Evolutionary conservation across 768 basidiomycete genomes (phyloP).

Genomic region (Coprinopsis sp.): DNA sequence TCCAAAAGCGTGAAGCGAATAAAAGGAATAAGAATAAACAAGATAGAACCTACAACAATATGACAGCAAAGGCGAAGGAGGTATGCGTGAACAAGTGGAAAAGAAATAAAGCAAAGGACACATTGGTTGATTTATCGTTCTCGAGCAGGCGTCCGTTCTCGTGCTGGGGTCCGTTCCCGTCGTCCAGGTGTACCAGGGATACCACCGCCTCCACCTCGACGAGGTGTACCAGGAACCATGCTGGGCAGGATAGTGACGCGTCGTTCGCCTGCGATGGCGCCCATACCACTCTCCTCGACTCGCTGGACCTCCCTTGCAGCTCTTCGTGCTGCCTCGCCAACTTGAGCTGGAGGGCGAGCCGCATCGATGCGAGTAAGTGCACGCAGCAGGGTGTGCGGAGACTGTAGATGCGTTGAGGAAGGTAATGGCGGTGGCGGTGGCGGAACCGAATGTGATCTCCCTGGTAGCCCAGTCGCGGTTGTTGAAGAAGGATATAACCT

Average conservation of each 20-base stretch:
- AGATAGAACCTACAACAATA: not conserved
- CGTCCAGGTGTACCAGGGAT: constrained; percentile 4
- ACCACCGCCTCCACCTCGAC: constrained; percentile 17
- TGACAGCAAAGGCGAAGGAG: too few species aligned
- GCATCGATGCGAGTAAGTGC: constrained; percentile 67
- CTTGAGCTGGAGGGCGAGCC: constrained; percentile 54
- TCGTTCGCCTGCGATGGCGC: constrained; percentile 47
- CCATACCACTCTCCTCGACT: constrained; percentile 49
- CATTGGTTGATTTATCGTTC: constrained; percentile 1
- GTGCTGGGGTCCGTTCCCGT: constrained; percentile 45
- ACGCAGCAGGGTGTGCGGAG: constrained; percentile 39
- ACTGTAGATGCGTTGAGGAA: not conserved
- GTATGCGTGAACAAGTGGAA: not conserved
- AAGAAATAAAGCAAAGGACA: constrained; percentile 1
- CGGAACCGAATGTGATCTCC: constrained; percentile 4
- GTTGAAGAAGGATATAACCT: constrained; percentile 7
- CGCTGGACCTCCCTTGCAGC: constrained; percentile 71
- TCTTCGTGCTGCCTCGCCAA: constrained; percentile 68
- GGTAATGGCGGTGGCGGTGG: constrained; percentile 1
- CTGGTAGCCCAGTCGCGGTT: constrained; percentile 2
- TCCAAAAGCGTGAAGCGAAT: too few species aligned
- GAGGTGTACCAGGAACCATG: constrained; percentile 55
- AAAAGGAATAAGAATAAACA: not conserved
- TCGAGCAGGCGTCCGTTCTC: constrained; percentile 19
- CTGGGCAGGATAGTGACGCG: constrained; percentile 39